Base-by-base conservation (phyloP, 257 asterid species). In the Jasminum sambac region DNA sequence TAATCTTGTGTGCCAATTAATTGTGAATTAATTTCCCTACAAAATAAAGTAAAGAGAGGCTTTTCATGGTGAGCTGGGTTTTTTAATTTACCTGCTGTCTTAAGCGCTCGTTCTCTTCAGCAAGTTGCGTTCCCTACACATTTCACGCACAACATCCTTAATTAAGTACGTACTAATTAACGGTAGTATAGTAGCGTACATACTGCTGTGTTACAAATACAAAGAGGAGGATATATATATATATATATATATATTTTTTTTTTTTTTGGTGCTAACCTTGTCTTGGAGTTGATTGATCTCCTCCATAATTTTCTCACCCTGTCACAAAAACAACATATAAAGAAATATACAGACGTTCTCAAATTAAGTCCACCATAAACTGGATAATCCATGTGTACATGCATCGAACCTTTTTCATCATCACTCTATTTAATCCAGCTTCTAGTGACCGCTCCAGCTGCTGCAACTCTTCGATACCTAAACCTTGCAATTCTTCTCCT, bases 401-500 rank as follows among this genome's bases (percentile, higher is more conserved):
- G 12, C 6, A 8, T 30, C 4, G 3, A 23, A 90, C 98, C 90
- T 91, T 94, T 73, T 78, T 91, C 71, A 85, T 85, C 8, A 85
- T 78, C 64, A 94, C 95, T 21, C 93, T 86, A 50, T 73, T 81
- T 69, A 94, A 82, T 67, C 96, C 99, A 34, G 52, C 63, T 84
- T 94, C 99, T 23, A 94, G 88, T 9, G 87, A 82, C 62, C 43
- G 83, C 81, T 94, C 99, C 43, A 94, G 77, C 11, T 64, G 72
- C 72, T 91, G 93, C 79, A 94, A 75, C 77, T 91, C 98, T 65
- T 91, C 90, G n/a, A 94, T 73, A 64, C 85, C 83, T 67, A 91
- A 79, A 23, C 88, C 96, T 69, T 85, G 91, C 43, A 94, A 90
- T 73, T 94, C 96, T 82, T 94, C 98, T 3, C 96, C 99, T 70